phyloP scores from a whole-genome alignment of 495 filamentous ascomycete genomes.

The Penicillium pancosmium region DNA sequence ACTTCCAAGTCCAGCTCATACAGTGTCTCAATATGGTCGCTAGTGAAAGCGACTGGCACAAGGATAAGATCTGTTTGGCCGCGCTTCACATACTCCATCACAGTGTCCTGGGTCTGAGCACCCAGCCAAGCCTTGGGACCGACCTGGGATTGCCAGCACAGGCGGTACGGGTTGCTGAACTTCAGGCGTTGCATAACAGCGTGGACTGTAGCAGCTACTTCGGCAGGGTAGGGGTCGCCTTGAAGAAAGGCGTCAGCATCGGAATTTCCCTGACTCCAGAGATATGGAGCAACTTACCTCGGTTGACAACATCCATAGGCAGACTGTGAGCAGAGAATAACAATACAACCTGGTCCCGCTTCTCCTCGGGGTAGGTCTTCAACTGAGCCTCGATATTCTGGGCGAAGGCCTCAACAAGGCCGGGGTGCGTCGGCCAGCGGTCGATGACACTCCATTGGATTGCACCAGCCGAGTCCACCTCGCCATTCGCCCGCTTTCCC shows the following conservation, averaged over 20 bases:
- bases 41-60: slow-evolving; percentile 97
- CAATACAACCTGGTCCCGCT: slow-evolving; percentile 76
- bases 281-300: slow-evolving; percentile 56
- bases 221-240: slow-evolving; percentile 95
- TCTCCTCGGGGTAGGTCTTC: slow-evolving; percentile 77
- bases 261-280: slow-evolving; percentile 7
- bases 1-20: slow-evolving; percentile 96
- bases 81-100: slow-evolving; percentile 85
- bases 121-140: slow-evolving; percentile 95
- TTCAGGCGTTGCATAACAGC: slow-evolving; percentile 91
- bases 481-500: slow-evolving; percentile 61
- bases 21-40: slow-evolving; percentile 97
- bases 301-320: slow-evolving; percentile 95
- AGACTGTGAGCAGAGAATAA: slow-evolving; percentile 95
- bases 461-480: slow-evolving; percentile 57
- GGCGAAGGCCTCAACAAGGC: slow-evolving; percentile 88
- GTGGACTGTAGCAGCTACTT: slow-evolving; percentile 96
- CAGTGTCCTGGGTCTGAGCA: slow-evolving; percentile 86
- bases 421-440: slow-evolving; percentile 90
- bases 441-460: slow-evolving; percentile 99
- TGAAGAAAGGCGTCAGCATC: slow-evolving; percentile 14
- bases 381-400: slow-evolving; percentile 84
- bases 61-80: slow-evolving; percentile 89
- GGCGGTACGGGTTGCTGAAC: slow-evolving; percentile 83
- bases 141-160: slow-evolving; percentile 98